A percentile compares a stretch with the other conserved stretches of the same genome.
These are phyloP conservation scores for Penium margaritaceum DNA, from an alignment of 139 green algal genomes.

Conservation along the genomic window DNA sequence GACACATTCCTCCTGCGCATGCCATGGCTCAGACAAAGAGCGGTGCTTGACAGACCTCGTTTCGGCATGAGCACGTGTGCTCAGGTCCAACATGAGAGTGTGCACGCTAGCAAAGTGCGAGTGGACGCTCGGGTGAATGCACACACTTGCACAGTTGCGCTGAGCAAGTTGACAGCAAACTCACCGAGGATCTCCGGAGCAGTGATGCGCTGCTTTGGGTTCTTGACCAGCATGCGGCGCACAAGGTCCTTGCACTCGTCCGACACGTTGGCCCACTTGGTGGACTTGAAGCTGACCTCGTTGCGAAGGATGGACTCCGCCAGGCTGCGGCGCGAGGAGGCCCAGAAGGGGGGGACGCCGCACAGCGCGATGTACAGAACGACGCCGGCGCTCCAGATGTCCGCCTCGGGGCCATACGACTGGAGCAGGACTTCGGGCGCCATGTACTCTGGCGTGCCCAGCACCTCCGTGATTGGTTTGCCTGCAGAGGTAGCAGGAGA, in stretches of 20 bases:
- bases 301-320: neutral
- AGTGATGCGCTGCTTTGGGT: neutral
- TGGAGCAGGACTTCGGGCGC: neutral
- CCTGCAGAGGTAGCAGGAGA: neutral
- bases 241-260: slow-evolving; percentile 9
- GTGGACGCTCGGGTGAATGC: no score
- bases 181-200: neutral
- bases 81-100: no score
- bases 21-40: no score
- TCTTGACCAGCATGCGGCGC: neutral
- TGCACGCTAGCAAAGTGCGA: no score
- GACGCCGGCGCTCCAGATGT: neutral
- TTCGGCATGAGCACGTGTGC: no score
- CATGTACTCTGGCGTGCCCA: slow-evolving; percentile 4
- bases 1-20: no score
- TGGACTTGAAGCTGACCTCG: neutral
- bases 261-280: neutral
- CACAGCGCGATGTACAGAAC: neutral
- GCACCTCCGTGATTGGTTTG: neutral
- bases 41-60: no score
- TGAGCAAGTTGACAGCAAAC: no score
- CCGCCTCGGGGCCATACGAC: neutral
- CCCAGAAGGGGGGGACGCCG: neutral
- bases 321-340: neutral
- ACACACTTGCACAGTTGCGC: no score